Evolutionary conservation across 2,329 filamentous ascomycete genomes (phyloP), one percentile per base, ranked within the genome.

Genomic region (Akanthomyces dipterigenus): DNA sequence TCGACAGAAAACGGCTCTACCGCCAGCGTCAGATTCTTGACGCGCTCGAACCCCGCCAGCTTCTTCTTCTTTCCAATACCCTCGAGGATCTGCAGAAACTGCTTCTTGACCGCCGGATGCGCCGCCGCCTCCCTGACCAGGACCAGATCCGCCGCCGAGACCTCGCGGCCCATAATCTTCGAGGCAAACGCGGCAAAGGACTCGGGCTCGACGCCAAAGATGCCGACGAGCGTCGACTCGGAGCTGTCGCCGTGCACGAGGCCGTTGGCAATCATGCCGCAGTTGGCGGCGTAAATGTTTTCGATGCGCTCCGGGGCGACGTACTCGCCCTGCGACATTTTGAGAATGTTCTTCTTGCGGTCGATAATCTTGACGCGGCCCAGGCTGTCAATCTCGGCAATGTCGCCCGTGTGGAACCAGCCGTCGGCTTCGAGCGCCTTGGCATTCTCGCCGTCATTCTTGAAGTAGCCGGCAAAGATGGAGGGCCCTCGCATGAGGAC

Each of bases 321-420:
- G 77, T 99, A 99, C 78, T 99, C 95, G 73, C 95, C 95, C 76
- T 99, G 95, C 0, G 93, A 88, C 61, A 99, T 85, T 83, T 99
- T 99, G 72, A 99, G 86, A n/a, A 99, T 91, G 76, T 98, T 98
- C 88, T 99, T 99, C 77, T 92, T 88, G 69, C 95, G 92, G 76
- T 99, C 95, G 69, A 99, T 88, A 75, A 99, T 96, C 75, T 85
- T 87, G 80, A 98, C 88, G 63, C 93, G 90, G 64, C 95, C 95
- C 70, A 90, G 76, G 67, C 87, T 86, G 75, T 99, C 95, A 26
- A 99, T 81, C 65, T 87, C 84, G 70, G 87, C 91, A 66, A 99
- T 93, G 70, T 99, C 95, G 60, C 95, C 95, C 0, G 92, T 97
- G 73, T 90, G 89, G 84, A 99, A 98, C 95, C 95, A 99, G 64